Percentiles rank a stretch among this genome's conserved stretches.
Evolutionary conservation across 225 moss, liverwort and hornwort species (phyloP).

Genomic region (Pseudoscleropodium purum): DNA sequence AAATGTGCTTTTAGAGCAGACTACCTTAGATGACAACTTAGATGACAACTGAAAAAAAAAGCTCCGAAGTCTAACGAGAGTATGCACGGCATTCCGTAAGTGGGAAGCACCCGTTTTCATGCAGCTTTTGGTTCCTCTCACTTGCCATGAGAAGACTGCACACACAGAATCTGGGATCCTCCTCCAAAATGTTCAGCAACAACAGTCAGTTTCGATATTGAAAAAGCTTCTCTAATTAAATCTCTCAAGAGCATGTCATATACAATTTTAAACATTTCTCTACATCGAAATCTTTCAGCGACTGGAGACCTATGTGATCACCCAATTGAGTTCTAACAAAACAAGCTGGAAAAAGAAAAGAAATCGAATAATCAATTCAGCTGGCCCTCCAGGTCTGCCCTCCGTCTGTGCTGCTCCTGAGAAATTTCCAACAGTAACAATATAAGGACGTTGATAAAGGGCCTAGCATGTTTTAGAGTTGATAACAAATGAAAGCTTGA

Average conservation of each 20-base stretch:
- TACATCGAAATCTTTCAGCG: not conserved
- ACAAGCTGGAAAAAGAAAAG: not conserved
- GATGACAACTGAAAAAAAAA: not conserved
- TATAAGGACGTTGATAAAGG: not conserved
- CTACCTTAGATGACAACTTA: not conserved
- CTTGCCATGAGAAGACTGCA: not conserved
- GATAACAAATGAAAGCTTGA: not conserved
- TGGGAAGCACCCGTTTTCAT: not conserved
- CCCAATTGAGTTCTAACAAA: not conserved
- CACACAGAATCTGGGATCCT: not conserved
- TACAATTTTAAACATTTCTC: not conserved
- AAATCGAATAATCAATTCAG: not conserved
- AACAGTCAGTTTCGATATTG: not conserved
- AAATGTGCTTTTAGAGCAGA: too few relatives aligned
- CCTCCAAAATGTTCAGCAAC: not conserved
- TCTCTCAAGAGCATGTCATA: not conserved
- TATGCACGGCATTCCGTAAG: not conserved
- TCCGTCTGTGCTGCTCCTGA: constrained; percentile 41
- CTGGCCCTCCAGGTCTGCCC: constrained; percentile 38
- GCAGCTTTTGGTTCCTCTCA: not conserved
- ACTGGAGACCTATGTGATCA: not conserved
- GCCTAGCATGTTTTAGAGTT: not conserved
- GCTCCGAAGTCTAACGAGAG: not conserved
- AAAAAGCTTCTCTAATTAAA: not conserved
- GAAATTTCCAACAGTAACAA: not conserved